Evolutionary conservation across 208 protist species (phyloP).

Genomic region (Leishmania aethiopica): DNA sequence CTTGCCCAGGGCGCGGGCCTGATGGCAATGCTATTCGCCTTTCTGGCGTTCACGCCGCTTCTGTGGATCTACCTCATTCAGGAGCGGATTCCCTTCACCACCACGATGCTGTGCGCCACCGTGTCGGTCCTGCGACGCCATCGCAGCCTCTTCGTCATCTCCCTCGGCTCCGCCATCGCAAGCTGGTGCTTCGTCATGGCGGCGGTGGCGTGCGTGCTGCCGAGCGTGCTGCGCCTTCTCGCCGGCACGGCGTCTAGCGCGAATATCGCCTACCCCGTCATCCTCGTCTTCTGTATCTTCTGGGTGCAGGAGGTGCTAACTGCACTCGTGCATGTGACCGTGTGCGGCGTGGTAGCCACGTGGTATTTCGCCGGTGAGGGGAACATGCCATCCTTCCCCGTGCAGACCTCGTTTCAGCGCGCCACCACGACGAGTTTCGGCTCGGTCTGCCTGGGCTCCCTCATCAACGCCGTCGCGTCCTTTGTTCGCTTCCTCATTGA

Average conservation of each 20-base stretch:
- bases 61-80: conserved; percentile 72
- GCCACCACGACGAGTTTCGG: conserved; percentile 84
- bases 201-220: conserved; percentile 28
- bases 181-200: conserved; percentile 33
- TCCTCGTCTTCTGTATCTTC: conserved; percentile 54
- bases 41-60: conserved; percentile 40
- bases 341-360: conserved; percentile 73
- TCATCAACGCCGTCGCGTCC: conserved; percentile 73
- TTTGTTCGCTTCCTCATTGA: conserved; percentile 58
- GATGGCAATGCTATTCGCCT: conserved; percentile 26
- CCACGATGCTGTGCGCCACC: conserved; percentile 43
- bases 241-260: conserved; percentile 19
- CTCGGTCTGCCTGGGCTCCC: conserved; percentile 88
- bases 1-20: conserved; percentile 16
- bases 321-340: conserved; percentile 72
- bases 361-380: conserved; percentile 86
- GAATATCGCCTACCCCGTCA: conserved; percentile 24
- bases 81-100: conserved; percentile 65
- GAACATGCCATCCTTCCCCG: conserved; percentile 61
- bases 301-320: conserved; percentile 70
- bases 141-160: conserved; percentile 44
- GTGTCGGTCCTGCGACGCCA: conserved; percentile 44
- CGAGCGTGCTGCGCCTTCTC: conserved; percentile 28
- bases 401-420: conserved; percentile 61
- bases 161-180: conserved; percentile 30